Base-by-base conservation (phyloP, 306 rosid genomes). In the Adenanthera pavonina region DNA sequence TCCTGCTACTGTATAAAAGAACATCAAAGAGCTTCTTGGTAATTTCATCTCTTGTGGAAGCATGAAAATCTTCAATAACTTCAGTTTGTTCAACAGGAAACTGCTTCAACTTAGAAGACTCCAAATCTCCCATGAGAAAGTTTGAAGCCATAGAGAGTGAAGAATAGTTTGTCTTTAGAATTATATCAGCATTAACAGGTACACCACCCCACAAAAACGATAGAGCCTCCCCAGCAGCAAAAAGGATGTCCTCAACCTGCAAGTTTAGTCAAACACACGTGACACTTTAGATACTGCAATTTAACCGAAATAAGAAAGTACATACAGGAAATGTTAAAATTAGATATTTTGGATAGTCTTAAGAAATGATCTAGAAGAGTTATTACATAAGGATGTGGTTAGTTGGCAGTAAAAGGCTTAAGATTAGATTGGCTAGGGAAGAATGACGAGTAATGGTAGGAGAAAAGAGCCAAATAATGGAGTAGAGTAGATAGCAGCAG, bases 191-290 rank as follows among this genome's bases (percentile, higher is more conserved):
- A 77, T 80, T 93, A 87, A 95, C 95, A 54, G 98, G 97, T 85
- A 93, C 94, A 80, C 97, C 90, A 38, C 98, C 99, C 99, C 99
- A 95, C 89, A 95, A 76, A 84, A 93, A 95, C 36, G 99, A 89
- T 53, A 95, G 78, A 81, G 99, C 97, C 93, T 95, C 99, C 72
- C 99, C 99, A 79, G 96, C 94, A 69, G 99, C 99, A 72, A 95
- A 95, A 59, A 95, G 97, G 81, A 95, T 62, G 71, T 95, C 99
- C 84, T 95, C 99, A 52, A 91, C 98, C 99, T 93, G 91, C 72
- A 89, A 67, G 74, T 80, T 75, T 47, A 77, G 46, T 81, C 59
- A 85, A 70, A 75, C 36, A 72, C 30, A 84, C 5, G 69, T 33
- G 70, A 81, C 5, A 78, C 65, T 5, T 74, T 36, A 52, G 52